Evolutionary conservation across 495 filamentous ascomycete genomes (phyloP).

Genomic region (Penicillium arizonense): DNA sequence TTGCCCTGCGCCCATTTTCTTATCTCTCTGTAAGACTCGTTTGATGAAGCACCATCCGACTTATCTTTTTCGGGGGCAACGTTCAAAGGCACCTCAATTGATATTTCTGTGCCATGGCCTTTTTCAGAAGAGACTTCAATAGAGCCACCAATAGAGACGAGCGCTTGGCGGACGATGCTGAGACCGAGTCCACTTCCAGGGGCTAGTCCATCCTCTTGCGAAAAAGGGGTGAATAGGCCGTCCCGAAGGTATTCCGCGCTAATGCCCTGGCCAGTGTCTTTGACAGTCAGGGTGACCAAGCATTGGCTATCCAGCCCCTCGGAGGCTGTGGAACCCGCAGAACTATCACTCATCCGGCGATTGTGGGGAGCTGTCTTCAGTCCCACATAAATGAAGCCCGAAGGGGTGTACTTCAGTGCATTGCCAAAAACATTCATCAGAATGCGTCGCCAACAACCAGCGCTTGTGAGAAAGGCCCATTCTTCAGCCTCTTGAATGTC

Average conservation of each 20-base stretch:
- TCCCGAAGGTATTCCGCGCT: slow-evolving; percentile 52
- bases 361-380: slow-evolving; percentile 14
- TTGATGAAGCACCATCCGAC: too few species aligned
- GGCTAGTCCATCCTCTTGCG: slow-evolving; percentile 63
- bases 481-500: slow-evolving; percentile 50
- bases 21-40: too few species aligned
- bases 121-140: neutral
- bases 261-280: slow-evolving; percentile 69
- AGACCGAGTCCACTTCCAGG: slow-evolving; percentile 68
- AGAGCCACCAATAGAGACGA: slow-evolving; percentile 3
- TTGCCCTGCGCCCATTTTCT: too few species aligned
- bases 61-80: too few species aligned
- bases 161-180: slow-evolving; percentile 35
- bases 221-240: slow-evolving; percentile 65
- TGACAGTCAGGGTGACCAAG: slow-evolving; percentile 41
- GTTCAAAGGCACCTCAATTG: neutral
- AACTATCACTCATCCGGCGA: neutral
- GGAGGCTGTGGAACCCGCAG: too few species aligned
- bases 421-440: slow-evolving; percentile 49
- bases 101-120: neutral
- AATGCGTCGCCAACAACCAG: slow-evolving; percentile 57
- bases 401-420: slow-evolving; percentile 43
- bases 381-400: slow-evolving; percentile 35
- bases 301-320: neutral
- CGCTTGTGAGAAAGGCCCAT: slow-evolving; percentile 57